Conservation (phyloP, 768 basidiomycete species). For the Leucogyrophana mollusca region DNA sequence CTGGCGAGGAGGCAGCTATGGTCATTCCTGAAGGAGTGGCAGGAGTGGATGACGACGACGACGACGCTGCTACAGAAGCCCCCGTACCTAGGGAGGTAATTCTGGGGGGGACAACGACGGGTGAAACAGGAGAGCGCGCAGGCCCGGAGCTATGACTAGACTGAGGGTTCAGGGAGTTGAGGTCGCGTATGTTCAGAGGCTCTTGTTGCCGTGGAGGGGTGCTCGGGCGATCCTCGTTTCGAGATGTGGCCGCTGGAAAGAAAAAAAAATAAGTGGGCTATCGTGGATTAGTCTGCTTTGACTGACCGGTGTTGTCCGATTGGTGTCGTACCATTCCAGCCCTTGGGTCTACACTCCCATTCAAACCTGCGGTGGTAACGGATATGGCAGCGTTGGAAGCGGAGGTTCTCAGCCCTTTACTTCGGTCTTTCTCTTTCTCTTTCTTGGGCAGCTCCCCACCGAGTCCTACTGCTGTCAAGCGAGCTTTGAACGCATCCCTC, state of each 20-base stretch:
- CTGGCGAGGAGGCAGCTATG: not conserved
- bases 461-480: slow-evolving; percentile 28
- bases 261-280: not conserved
- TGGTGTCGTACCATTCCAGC: slow-evolving; percentile 18
- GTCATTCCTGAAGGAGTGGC: no score
- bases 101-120: slow-evolving; percentile 19
- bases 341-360: slow-evolving; percentile 23
- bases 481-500: slow-evolving; percentile 59
- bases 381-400: slow-evolving; percentile 22
- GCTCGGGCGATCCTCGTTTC: slow-evolving; percentile 19
- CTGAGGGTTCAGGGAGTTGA: slow-evolving; percentile 4
- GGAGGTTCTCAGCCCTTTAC: slow-evolving; percentile 14
- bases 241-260: slow-evolving; percentile 7
- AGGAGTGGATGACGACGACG: slow-evolving; percentile 30
- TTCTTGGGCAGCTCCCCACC: slow-evolving; percentile 39
- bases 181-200: slow-evolving; percentile 6
- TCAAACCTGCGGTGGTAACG: slow-evolving; percentile 6
- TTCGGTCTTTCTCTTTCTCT: slow-evolving; percentile 22
- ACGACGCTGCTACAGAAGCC: slow-evolving; percentile 1
- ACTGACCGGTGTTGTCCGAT: slow-evolving; percentile 34
- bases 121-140: slow-evolving; percentile 3
- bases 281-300: no score
- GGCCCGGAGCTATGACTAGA: not conserved
- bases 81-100: slow-evolving; percentile 17
- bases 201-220: slow-evolving; percentile 18